A percentile compares a stretch with the other conserved stretches of the same genome.
phyloP scores from a whole-genome alignment of 805 yeast genomes.

The Scheffersomyces coipomensis region DNA sequence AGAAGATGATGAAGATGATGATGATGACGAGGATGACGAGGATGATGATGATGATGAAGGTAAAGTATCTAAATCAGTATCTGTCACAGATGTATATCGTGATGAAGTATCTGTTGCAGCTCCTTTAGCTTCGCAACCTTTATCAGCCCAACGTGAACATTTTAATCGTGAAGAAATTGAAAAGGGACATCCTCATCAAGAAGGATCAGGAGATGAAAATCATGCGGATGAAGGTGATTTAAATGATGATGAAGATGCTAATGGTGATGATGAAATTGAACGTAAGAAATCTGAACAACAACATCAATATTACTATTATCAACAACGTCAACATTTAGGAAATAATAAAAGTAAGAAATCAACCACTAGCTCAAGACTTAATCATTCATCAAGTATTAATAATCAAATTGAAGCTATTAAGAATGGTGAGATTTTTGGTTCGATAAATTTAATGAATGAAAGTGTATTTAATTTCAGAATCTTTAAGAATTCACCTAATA shows the following conservation, averaged over 20 bases:
- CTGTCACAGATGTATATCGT: slow-evolving; percentile 49
- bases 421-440: slow-evolving; percentile 29
- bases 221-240: slow-evolving; percentile 28
- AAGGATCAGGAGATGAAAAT: slow-evolving; percentile 1
- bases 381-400: neutral
- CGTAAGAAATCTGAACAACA: neutral
- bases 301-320: neutral
- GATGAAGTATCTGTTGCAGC: slow-evolving; percentile 47
- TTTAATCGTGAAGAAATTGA: slow-evolving; percentile 18
- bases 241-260: slow-evolving; percentile 28
- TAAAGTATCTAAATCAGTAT: slow-evolving; percentile 1
- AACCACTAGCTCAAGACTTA: neutral
- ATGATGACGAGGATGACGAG: neutral
- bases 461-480: slow-evolving; percentile 34
- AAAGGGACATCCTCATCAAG: neutral
- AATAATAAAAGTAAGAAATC: neutral
- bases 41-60: no score
- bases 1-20: neutral
- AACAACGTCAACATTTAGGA: neutral
- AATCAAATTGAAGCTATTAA: slow-evolving; percentile 1
- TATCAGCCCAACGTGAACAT: slow-evolving; percentile 45
- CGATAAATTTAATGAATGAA: slow-evolving; percentile 35
- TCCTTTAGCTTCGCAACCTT: slow-evolving; percentile 51
- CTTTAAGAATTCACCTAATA: slow-evolving; percentile 11
- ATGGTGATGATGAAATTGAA: slow-evolving; percentile 19